Base-by-base conservation (phyloP, 495 filamentous ascomycete genomes). In the Pseudoneurospora amorphoporcata region DNA sequence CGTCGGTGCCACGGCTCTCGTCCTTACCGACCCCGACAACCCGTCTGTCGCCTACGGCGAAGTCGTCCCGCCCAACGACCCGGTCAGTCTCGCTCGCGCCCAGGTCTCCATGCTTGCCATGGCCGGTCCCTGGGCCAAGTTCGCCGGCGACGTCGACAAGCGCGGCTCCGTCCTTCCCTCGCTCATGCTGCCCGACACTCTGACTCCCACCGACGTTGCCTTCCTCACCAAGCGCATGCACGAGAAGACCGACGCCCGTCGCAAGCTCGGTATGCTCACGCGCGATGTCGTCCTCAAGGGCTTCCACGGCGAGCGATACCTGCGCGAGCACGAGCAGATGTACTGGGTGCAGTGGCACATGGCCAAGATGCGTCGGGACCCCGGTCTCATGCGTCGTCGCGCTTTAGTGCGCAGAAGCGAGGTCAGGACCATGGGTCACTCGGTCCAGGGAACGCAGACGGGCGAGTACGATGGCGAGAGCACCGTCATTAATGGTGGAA, bases 321-420 rank as follows among this genome's bases (percentile, higher is more conserved):
- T 91, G 16, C 84, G 89, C 37, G 89, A 91, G 77, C 89, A 91
- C 76, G 89, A 91, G 77, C 89, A 91, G 77, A 90, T 90, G 88
- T 85, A 89, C 29, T 90, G 88, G 88, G 86, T 90, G 38, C 75
- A 76, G 70, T 78, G 76, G 76, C 75, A 75, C 69, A 17, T 75
- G 70, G 75, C 75, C 0, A 23, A 70, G 14, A 78, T 78, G 72
- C 40, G 76, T 40, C 41, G 23, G 10, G 39, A 74, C 14, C 53
- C 53, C 0, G 53, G 23, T 17, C 14, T 65, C 2, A 65, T 65
- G 53, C 53, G 53, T 8, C 53, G 53, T 32, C 53, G 53, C 6
- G 53, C 53, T 1, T 12, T 65, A 2, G 53, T 65, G 5, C 7
- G 53, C 12, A 65, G 53, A 16, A 32, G 23, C 29, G 53, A 65